A percentile compares a stretch with the other conserved stretches of the same genome.
These are phyloP conservation scores for Luzula sylvatica DNA, from an alignment of 176 grass and related monocot species.

Conservation along the genomic window DNA sequence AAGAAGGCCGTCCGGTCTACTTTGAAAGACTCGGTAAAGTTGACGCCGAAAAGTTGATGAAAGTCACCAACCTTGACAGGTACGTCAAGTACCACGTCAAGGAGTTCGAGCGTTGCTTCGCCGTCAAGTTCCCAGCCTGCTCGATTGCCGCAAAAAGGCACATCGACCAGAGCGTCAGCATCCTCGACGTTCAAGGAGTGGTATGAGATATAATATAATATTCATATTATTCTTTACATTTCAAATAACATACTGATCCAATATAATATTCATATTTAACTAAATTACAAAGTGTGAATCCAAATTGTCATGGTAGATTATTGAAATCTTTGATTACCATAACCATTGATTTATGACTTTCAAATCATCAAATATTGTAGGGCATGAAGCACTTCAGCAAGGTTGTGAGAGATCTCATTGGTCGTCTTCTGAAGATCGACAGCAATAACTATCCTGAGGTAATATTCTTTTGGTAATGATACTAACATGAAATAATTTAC, in stretches of 20 bases:
- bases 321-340: no score
- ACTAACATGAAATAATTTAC: no score
- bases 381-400: conserved; percentile 95
- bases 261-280: background rate
- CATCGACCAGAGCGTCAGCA: conserved; percentile 94
- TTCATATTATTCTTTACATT: background rate
- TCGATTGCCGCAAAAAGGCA: conserved; percentile 72
- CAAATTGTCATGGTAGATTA: no score
- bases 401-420: conserved; percentile 73
- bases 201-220: conserved; percentile 16
- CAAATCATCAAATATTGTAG: conserved; percentile 24
- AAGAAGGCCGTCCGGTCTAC: conserved; percentile 77
- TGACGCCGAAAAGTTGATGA: conserved; percentile 78
- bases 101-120: conserved; percentile 92
- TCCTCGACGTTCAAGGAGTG: conserved; percentile 92
- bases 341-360: no score
- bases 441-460: conserved; percentile 98
- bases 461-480: background rate
- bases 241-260: background rate
- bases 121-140: conserved; percentile 87
- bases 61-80: conserved; percentile 75
- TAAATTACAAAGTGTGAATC: no score
- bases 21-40: conserved; percentile 82
- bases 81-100: conserved; percentile 87
- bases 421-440: conserved; percentile 79